A percentile compares a stretch with the other conserved stretches of the same genome.
phyloP scores from a whole-genome alignment of 1,284 basidiomycete genomes.

The Neotropicomus parvogracilis region DNA sequence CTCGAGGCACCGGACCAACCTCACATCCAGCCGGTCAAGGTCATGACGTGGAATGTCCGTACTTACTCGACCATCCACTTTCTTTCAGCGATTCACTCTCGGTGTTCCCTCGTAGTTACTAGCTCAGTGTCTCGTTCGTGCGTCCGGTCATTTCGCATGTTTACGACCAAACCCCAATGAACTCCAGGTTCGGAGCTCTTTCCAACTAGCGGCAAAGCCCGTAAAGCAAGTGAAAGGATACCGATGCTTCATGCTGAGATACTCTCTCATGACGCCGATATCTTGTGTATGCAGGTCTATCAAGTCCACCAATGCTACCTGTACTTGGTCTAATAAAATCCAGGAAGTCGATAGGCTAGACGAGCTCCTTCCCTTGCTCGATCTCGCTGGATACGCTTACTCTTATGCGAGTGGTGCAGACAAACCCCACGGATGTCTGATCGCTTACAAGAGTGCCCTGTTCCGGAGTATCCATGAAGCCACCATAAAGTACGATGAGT shows the following conservation, averaged over 20 bases:
- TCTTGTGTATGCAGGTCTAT: conserved; percentile 79
- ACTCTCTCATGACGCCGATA: conserved; percentile 61
- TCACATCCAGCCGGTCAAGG: conserved; percentile 37
- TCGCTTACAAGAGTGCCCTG: conserved; percentile 60
- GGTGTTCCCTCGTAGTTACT: conserved; percentile 48
- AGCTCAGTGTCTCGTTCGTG: conserved; percentile 75
- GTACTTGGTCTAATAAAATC: conserved; percentile 2
- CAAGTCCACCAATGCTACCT: background rate
- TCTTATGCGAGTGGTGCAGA: conserved; percentile 62
- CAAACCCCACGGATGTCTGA: conserved; percentile 82
- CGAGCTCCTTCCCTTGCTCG: conserved; percentile 58
- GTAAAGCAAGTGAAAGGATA: conserved; percentile 69
- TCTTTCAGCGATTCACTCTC: conserved; percentile 12
- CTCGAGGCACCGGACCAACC: conserved; percentile 19
- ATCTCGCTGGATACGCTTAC: conserved; percentile 55
- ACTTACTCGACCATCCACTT: conserved; percentile 4
- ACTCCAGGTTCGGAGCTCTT: conserved; percentile 76
- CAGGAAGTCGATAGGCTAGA: conserved; percentile 78
- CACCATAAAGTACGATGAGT: conserved; percentile 65
- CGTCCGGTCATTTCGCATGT: conserved; percentile 33
- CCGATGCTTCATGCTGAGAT: conserved; percentile 77
- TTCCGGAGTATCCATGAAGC: conserved; percentile 48
- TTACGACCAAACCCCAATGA: background rate
- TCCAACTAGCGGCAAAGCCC: conserved; percentile 71
- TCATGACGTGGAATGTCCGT: conserved; percentile 81